Conservation (phyloP, 106 monocot genomes). For the Dendrobium huoshanense region DNA sequence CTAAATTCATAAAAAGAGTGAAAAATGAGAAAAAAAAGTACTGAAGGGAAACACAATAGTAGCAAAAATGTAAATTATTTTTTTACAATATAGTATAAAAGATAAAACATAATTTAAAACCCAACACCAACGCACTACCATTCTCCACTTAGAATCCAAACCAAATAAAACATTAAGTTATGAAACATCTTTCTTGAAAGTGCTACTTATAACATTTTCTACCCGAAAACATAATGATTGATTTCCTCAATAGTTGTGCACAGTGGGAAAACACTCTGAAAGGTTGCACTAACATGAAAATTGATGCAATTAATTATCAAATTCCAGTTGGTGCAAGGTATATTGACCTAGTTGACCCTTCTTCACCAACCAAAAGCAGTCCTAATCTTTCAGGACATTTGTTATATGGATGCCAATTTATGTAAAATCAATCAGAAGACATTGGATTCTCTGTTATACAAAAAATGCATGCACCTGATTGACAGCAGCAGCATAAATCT, state of each 20-base stretch:
- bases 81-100: neutral
- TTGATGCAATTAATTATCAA: neutral
- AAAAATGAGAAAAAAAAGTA: slow-evolving; percentile 8
- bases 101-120: neutral
- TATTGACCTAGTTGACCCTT: neutral
- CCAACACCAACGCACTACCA: neutral
- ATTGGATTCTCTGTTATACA: neutral
- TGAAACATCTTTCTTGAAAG: neutral
- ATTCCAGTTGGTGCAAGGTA: neutral
- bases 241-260: neutral
- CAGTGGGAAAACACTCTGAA: neutral
- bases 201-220: neutral
- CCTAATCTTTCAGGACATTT: neutral
- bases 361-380: neutral
- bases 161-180: neutral
- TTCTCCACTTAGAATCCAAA: neutral
- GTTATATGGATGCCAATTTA: neutral
- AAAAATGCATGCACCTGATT: slow-evolving; percentile 42
- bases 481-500: slow-evolving; percentile 65
- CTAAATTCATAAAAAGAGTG: slow-evolving; percentile 25
- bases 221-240: neutral
- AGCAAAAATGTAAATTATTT: neutral
- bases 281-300: neutral
- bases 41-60: neutral
- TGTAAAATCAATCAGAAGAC: neutral